Base-by-base conservation (phyloP, 768 basidiomycete species). In the Collybiopsis confluens region DNA sequence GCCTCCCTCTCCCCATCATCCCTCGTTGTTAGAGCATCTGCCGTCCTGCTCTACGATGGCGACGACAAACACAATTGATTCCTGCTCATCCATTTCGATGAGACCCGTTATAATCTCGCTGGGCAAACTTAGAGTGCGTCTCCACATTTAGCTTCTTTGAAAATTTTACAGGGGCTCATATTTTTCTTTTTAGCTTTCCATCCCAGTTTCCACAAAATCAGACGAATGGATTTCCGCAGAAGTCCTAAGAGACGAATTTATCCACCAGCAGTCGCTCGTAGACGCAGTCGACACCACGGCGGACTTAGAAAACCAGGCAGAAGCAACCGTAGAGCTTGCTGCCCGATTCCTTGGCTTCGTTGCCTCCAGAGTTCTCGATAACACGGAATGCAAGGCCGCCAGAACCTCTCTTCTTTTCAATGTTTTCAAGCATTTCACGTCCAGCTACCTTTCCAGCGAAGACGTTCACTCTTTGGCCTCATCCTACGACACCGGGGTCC, bases 161-260 rank as follows among this genome's bases (percentile, higher is more conserved):
- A 47, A 23, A 15, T 15, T 10, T 28, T 36, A 7, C 45, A 11
- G 9, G 20, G 7, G 20, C n/a, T n/a, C n/a, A n/a, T n/a, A n/a
- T 33, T 33, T 33, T 33, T 33, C 38, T 40, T 40, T 40, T 16
- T 6, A 16, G 38, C 15, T 98, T 68, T 92, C 91, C 38, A 88
- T n/a, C n/a, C n/a, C n/a, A n/a, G n/a, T 97, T 54, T 85, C 91
- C 44, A 84, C 89, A n/a, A 71, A 74, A 36, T 58, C 75, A 59
- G 83, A 93, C 69, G 83, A 92, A 70, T 97, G 94, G 94, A 90
- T 93, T 65, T 80, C 84, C 50, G 93, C 94, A 47, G 93, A 95
- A 72, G 84, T 93, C 63, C 82, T 95, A 54, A 78, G 89, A 63
- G 93, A 97, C 64, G 90, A 94, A 56, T 98, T 96, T 67, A 70